Percentiles rank a stretch among this genome's conserved stretches.
Evolutionary conservation across 1,284 basidiomycete species (phyloP).

Genomic region (Melanopsichium pennsylvanicum): DNA sequence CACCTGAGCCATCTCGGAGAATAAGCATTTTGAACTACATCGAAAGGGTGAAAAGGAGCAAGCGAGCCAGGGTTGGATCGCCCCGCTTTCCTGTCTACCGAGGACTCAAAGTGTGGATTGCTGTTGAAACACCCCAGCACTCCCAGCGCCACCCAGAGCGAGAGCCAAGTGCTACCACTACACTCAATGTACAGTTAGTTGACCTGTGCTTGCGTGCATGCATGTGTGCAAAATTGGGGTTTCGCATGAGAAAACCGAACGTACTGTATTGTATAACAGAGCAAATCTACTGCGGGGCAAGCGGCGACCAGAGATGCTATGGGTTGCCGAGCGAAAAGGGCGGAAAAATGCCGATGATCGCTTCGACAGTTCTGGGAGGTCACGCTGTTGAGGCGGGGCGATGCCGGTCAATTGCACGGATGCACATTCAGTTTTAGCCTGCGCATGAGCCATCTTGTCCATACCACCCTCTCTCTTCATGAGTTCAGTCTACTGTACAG

Average conservation of each 20-base stretch:
- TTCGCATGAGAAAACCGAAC: not conserved
- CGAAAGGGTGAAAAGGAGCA: not conserved
- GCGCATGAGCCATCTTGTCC: slow-evolving; percentile 3
- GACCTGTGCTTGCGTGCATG: no score
- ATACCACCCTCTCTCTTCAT: not conserved
- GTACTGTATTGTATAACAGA: not conserved
- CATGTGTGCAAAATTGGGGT: not conserved
- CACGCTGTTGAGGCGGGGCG: not conserved
- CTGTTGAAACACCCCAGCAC: no score
- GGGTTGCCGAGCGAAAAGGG: not conserved
- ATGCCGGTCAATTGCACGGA: slow-evolving; percentile 12
- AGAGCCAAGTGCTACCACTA: no score
- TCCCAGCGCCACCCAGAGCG: no score
- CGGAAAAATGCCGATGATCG: not conserved
- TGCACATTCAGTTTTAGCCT: not conserved
- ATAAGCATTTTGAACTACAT: not conserved
- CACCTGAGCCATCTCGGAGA: not conserved
- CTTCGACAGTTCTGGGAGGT: not conserved
- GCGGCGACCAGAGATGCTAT: not conserved
- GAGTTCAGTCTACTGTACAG: no score
- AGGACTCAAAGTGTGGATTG: not conserved
- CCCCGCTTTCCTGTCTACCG: not conserved
- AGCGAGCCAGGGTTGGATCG: no score
- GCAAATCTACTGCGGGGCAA: slow-evolving; percentile 1
- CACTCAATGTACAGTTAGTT: no score